phyloP scores from a whole-genome alignment of 2,329 filamentous ascomycete species.

The Colletotrichum lindemuthianum region DNA sequence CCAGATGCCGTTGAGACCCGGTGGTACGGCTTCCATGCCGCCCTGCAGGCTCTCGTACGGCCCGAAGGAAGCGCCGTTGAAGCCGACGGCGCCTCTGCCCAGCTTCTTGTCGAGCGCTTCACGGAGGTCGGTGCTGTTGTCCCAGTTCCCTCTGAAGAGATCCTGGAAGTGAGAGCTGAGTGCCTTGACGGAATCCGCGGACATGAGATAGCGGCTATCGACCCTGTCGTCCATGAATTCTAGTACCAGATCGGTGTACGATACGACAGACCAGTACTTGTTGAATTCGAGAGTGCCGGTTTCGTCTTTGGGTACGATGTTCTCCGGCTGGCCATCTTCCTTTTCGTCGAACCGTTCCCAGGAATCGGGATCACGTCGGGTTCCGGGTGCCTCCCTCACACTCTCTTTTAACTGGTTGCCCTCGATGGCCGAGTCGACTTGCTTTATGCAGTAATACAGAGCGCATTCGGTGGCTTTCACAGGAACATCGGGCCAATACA shows the following conservation, averaged over 20 bases:
- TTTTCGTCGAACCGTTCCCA: neutral
- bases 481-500: slow-evolving; percentile 11
- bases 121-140: neutral
- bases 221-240: neutral
- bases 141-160: slow-evolving; percentile 2
- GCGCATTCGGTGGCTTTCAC: slow-evolving; percentile 17
- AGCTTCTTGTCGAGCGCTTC: neutral
- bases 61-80: slow-evolving; percentile 10
- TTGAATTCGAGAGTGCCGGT: slow-evolving; percentile 5
- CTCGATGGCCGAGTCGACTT: neutral
- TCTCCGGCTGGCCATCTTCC: neutral
- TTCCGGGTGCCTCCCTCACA: neutral
- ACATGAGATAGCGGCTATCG: neutral
- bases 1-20: neutral
- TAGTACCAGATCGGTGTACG: neutral
- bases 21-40: neutral
- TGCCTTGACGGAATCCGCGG: neutral
- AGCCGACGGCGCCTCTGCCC: neutral
- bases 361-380: neutral
- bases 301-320: neutral
- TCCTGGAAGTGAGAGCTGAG: slow-evolving; percentile 14
- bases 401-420: slow-evolving; percentile 1
- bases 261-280: slow-evolving; percentile 8
- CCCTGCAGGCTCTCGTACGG: neutral
- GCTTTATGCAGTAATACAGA: slow-evolving; percentile 19